phyloP scores from a whole-genome alignment of 768 basidiomycete species.

The Hortiboletus campestris region DNA sequence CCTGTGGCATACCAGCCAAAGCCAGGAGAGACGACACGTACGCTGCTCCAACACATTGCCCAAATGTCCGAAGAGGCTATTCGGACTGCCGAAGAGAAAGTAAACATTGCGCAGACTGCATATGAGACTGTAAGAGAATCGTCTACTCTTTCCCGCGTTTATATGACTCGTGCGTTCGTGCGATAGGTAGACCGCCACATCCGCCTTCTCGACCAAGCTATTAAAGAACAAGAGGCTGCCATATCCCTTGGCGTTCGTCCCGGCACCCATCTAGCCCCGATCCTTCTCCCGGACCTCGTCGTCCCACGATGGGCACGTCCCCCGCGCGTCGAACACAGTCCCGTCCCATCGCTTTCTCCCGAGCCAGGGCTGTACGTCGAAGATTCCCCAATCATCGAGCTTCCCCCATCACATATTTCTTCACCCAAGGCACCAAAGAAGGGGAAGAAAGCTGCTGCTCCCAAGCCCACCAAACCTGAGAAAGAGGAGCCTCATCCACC shows the following conservation, averaged over 20 bases:
- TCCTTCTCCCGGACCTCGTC: conserved; percentile 60
- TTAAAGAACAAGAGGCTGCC: conserved; percentile 57
- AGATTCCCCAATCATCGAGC: conserved; percentile 11
- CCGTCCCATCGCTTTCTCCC: conserved; percentile 37
- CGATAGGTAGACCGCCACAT: conserved; percentile 76
- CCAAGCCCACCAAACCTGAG: conserved; percentile 15
- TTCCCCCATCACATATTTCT: conserved; percentile 6
- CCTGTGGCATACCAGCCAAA: conserved; percentile 14
- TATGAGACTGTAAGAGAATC: conserved; percentile 58
- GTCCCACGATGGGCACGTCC: conserved; percentile 53
- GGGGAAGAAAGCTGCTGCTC: conserved; percentile 19
- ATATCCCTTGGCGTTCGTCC: conserved; percentile 52
- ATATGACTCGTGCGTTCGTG: neutral
- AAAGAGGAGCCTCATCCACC: conserved; percentile 16
- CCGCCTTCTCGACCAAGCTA: conserved; percentile 72
- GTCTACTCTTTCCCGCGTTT: neutral
- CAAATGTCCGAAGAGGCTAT: conserved; percentile 58
- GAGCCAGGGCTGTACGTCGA: conserved; percentile 24
- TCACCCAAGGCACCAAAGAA: conserved; percentile 22
- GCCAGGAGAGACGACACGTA: conserved; percentile 40
- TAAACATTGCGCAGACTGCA: conserved; percentile 68
- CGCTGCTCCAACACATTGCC: conserved; percentile 57
- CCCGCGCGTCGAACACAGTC: conserved; percentile 42
- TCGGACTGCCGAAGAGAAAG: conserved; percentile 72
- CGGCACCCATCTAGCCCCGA: conserved; percentile 52